Evolutionary conservation across 2,329 filamentous ascomycete genomes (phyloP), one percentile per base, ranked within the genome.

Genomic region (Reticulascus tulasneorum): DNA sequence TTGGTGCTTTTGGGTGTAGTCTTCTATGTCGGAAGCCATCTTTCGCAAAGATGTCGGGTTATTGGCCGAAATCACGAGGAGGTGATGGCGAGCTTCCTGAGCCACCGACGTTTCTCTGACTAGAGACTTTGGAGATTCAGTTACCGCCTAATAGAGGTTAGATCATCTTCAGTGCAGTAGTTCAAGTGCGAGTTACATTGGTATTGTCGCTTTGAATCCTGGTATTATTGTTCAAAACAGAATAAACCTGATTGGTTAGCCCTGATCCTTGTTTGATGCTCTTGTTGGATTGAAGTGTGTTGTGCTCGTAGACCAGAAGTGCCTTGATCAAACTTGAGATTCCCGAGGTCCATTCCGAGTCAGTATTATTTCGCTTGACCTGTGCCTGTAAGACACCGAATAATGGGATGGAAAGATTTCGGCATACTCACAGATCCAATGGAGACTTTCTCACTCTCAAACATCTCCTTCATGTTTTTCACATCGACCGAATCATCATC

Each of bases 401-500:
- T n/a, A n/a, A n/a, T n/a, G n/a, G n/a, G n/a, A n/a, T n/a, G n/a
- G n/a, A n/a, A n/a, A n/a, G n/a, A n/a, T n/a, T n/a, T n/a, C 28
- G 22, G 9, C 20, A 3, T 17, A 25, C 30, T 33, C 16, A 27
- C 23, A 13, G 32, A 34, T 7, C 17, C n/a, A 9, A 34, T 34
- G 5, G 23, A 10, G n/a, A 34, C 32, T 6, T 29, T 19, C 9
- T 20, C 28, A 6, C 23, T 25, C 23, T 18, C 34, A 27, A 60
- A 58, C 6, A 55, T 53, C 15, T 30, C 13, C 30, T 34, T 33
- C 53, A 52, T 19, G 45, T 59, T 33, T 24, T 28, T 23, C 2
- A 57, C 53, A 39, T 67, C 64, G 11, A 53, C 40, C 0, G 62
- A 62, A 34, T 72, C 68, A 0, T 69, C 69, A 0, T 50, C 54